Base-by-base conservation (phyloP, 2,329 filamentous ascomycete genomes). In the Neurospora crassa region DNA sequence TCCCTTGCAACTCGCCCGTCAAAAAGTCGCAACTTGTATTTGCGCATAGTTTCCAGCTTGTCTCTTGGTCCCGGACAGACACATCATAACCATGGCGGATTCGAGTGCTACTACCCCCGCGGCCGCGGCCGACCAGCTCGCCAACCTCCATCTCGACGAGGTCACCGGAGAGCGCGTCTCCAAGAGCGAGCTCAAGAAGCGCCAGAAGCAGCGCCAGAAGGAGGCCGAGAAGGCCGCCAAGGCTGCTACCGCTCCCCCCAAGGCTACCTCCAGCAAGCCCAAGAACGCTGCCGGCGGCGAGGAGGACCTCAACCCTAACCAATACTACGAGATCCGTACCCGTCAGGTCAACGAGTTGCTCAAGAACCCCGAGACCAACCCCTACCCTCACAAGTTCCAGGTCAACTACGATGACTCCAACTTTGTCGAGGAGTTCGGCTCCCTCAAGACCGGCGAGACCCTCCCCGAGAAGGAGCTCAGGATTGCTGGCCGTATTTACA, bases 321-420 rank as follows among this genome's bases (percentile, higher is more conserved):
- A 89, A 81, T 99, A 98, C 86, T 97, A 97, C 80, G 96, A 99
- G 84, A 96, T 98, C 80, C 92, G 96, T 74, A 96, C 91, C 78
- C 89, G 92, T 78, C 87, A 88, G 75, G 87, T 95, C 83, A 90
- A 92, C 81, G 90, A 90, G 79, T 87, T 95, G 74, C 88, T 91
- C 78, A 84, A 90, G 79, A 89, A 88, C 79, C 90, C 91, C 84
- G 84, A 89, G 72, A 92, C 92, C 53, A 92, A 95, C 79, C 92
- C 92, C 16, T 97, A 97, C 83, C 96, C 96, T 8, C 95, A 99
- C 90, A 91, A 90, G 87, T 98, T 97, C 87, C 86, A 94, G 71
- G 90, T 93, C 80, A 92, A 91, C 81, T 94, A 93, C 79, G 92
- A 96, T 78, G 86, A 97, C 73, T 86, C 88, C 78, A 88, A 94